Evolutionary conservation across 768 basidiomycete species (phyloP).

Genomic region (Kwoniella dejecticola): DNA sequence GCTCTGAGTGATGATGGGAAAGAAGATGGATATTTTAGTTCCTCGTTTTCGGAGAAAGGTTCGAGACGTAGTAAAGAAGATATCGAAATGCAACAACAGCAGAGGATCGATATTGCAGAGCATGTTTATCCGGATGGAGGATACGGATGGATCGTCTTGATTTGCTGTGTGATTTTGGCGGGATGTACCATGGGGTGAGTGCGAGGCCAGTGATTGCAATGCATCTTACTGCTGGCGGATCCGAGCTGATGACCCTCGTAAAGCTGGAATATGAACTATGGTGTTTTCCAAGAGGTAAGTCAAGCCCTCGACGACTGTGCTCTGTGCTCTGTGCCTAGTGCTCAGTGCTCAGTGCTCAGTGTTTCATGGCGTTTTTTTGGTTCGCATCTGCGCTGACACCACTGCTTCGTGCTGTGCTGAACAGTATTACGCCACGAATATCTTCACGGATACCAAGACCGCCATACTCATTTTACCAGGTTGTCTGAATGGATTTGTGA

Average conservation of each 20-base stretch:
- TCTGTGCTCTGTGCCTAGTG: too few species aligned
- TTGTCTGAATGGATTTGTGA: conserved; percentile 18
- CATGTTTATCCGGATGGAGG: conserved; percentile 44
- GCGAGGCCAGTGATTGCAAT: too few species aligned
- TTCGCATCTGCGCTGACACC: too few species aligned
- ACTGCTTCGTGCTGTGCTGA: too few species aligned
- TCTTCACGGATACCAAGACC: conserved; percentile 16
- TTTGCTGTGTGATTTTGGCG: conserved; percentile 31
- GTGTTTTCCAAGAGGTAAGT: conserved; percentile 35
- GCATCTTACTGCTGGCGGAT: too few species aligned
- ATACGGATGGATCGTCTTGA: conserved; percentile 42
- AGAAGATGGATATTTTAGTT: conserved; percentile 2
- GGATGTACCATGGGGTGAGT: conserved; percentile 38
- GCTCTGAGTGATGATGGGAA: not conserved
- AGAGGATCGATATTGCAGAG: not conserved
- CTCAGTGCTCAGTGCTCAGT: too few species aligned
- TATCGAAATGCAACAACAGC: not conserved
- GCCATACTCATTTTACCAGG: conserved; percentile 18
- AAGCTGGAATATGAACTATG: conserved; percentile 38
- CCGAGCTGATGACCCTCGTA: too few species aligned
- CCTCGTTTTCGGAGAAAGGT: not conserved
- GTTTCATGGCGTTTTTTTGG: too few species aligned
- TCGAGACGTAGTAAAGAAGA: not conserved
- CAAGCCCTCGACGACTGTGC: too few species aligned
- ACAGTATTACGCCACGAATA: conserved; percentile 29